Base-by-base conservation (phyloP, 2,329 filamentous ascomycete species). In the Penicillium sp. region DNA sequence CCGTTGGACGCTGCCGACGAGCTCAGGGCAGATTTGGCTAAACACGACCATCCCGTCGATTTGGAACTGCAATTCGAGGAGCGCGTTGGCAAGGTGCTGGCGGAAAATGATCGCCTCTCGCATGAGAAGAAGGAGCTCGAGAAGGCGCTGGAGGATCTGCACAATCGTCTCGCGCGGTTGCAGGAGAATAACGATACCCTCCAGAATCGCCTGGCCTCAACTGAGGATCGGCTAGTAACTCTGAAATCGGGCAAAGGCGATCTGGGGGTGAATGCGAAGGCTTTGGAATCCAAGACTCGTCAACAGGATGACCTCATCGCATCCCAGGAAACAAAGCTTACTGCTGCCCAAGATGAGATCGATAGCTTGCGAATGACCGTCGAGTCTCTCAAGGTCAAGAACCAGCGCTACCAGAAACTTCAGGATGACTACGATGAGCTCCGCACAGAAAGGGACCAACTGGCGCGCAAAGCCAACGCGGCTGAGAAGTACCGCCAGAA, bases 241-340 rank as follows among this genome's bases (percentile, higher is more conserved):
- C 69, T 60, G 69, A 65, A 67, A 38, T 68, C 67, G n/a, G 67
- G 67, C 11, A 66, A 69, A 36, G 66, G 63, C 7, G 66, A 68
- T 30, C 41, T 61, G 67, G 60, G 75, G 66, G 56, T 72, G 66
- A 65, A 62, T 45, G 60, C 57, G 35, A 67, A 62, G 47, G 61
- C 61, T 1, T 42, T 67, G 23, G 64, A 62, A 62, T 71, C 42
- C 65, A 83, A 50, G 70, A 80, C 64, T 4, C 60, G 63, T 22
- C 65, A 86, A 51, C 79, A 84, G 52, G 80, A 85, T 58, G 74
- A 82, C 41, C 69, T 86, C 33, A 88, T 89, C 54, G 78, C 79
- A 26, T 75, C 71, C 15, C 76, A 86, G 50, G 84, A 89, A 58
- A 73, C 74, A 13, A 76, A 84, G 50, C 64, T 82, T 8, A 76